Percentiles rank a stretch among this genome's conserved stretches.
phyloP scores from a whole-genome alignment of 164 flowering plant species.

The Annona squamosa region DNA sequence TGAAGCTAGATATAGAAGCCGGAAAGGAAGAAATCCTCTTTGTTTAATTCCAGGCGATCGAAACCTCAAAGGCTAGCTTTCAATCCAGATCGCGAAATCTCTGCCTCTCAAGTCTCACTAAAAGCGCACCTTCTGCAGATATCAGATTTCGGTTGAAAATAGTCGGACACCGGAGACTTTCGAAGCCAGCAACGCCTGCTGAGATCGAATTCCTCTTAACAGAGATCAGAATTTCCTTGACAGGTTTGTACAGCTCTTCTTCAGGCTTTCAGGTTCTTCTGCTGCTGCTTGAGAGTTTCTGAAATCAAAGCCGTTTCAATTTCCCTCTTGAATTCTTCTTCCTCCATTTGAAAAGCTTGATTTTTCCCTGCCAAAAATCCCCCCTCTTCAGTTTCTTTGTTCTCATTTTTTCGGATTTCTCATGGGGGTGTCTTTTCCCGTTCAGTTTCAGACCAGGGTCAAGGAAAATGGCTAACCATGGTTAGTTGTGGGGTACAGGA shows the following conservation, averaged over 20 bases:
- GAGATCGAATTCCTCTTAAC: not conserved
- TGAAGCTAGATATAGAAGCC: not conserved
- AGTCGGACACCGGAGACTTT: not conserved
- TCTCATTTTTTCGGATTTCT: not conserved
- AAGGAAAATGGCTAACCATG: conserved; percentile 4
- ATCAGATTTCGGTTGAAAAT: not conserved
- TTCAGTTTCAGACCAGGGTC: not conserved
- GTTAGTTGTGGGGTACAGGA: conserved; percentile 11
- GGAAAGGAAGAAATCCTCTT: not conserved
- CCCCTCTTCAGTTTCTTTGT: not conserved
- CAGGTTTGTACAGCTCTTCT: conserved; percentile 1
- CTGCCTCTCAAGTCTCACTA: not conserved
- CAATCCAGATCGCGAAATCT: not conserved
- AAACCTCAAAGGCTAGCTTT: not conserved
- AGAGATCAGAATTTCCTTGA: not conserved
- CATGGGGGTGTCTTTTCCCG: not conserved
- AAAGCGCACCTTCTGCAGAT: not conserved
- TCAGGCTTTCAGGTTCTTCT: not conserved
- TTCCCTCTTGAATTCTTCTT: not conserved
- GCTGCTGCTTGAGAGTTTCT: not conserved
- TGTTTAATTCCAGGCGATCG: not conserved
- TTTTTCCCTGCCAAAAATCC: not conserved
- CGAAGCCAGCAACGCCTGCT: not conserved
- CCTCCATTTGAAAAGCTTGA: not conserved
- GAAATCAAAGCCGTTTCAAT: not conserved